Evolutionary conservation across 805 yeast species (phyloP).

Genomic region (Kazachstania africana): DNA sequence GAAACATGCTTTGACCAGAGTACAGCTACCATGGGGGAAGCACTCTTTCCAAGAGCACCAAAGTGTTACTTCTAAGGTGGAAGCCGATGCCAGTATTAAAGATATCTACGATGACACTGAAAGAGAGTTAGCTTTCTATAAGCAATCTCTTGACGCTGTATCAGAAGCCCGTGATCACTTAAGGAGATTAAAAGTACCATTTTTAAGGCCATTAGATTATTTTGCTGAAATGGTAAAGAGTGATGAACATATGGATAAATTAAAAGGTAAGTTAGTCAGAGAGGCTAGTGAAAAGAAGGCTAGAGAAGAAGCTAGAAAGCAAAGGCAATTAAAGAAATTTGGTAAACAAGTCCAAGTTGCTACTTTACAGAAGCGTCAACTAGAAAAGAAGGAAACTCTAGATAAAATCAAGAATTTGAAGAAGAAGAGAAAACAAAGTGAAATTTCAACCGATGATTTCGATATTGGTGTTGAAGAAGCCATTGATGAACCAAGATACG

Average conservation of each 20-base stretch:
- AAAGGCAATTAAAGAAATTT: constrained; percentile 88
- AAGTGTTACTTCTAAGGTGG: constrained; percentile 47
- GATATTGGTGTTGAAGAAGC: constrained; percentile 84
- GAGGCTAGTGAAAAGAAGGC: constrained; percentile 83
- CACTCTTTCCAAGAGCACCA: constrained; percentile 78
- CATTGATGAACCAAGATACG: constrained; percentile 17
- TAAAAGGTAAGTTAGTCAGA: constrained; percentile 66
- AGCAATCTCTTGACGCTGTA: constrained; percentile 84
- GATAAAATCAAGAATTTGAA: constrained; percentile 86
- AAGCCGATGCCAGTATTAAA: constrained; percentile 54
- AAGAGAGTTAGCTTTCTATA: constrained; percentile 89
- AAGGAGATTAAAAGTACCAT: constrained; percentile 65
- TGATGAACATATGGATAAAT: constrained; percentile 95
- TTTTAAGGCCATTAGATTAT: constrained; percentile 86
- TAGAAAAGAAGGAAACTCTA: constrained; percentile 81
- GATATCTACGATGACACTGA: constrained; percentile 94
- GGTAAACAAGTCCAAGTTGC: constrained; percentile 96
- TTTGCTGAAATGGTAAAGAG: constrained; percentile 98
- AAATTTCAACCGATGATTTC: constrained; percentile 43
- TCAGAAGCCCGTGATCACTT: constrained; percentile 55
- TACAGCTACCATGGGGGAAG: constrained; percentile 47
- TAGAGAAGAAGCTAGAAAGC: constrained; percentile 85
- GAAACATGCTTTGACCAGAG: constrained; percentile 54
- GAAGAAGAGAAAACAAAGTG: constrained; percentile 74
- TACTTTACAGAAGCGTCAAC: constrained; percentile 84